Evolutionary conservation across 352 stramenopile species (phyloP).

Genomic region (Aphanomyces cochlioides): DNA sequence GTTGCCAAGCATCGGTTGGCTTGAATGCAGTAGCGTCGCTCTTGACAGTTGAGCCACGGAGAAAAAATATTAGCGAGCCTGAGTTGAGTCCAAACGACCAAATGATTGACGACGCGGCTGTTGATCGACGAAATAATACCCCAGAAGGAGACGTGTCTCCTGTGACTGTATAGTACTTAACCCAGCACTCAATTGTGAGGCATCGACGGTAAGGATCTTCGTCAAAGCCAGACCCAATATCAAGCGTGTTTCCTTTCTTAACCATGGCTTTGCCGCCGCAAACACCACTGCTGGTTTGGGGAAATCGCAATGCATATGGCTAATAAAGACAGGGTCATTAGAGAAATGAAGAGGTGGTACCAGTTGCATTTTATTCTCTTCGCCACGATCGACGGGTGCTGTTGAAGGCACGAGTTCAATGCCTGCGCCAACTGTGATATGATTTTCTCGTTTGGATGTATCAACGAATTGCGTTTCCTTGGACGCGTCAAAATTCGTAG

Average conservation of each 20-base stretch:
- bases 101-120: not conserved
- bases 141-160: conserved; percentile 3
- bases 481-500: conserved; percentile 28
- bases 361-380: conserved; percentile 56
- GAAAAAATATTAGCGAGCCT: not conserved
- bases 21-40: not conserved
- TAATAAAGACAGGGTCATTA: not conserved
- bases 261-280: conserved; percentile 48
- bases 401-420: conserved; percentile 52
- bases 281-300: conserved; percentile 15
- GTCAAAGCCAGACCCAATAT: conserved; percentile 66
- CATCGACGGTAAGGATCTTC: conserved; percentile 78
- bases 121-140: not conserved
- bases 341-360: not conserved
- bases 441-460: conserved; percentile 80
- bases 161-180: conserved; percentile 26
- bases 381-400: conserved; percentile 66
- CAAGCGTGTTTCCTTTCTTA: conserved; percentile 54
- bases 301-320: conserved; percentile 58
- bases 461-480: conserved; percentile 52
- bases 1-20: conserved; percentile 18
- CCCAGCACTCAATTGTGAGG: conserved; percentile 71
- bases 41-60: conserved; percentile 9
- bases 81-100: conserved; percentile 15
- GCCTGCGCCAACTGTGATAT: conserved; percentile 46